phyloP scores from a whole-genome alignment of 176 grass and related monocot genomes.

The Chloris gayana region DNA sequence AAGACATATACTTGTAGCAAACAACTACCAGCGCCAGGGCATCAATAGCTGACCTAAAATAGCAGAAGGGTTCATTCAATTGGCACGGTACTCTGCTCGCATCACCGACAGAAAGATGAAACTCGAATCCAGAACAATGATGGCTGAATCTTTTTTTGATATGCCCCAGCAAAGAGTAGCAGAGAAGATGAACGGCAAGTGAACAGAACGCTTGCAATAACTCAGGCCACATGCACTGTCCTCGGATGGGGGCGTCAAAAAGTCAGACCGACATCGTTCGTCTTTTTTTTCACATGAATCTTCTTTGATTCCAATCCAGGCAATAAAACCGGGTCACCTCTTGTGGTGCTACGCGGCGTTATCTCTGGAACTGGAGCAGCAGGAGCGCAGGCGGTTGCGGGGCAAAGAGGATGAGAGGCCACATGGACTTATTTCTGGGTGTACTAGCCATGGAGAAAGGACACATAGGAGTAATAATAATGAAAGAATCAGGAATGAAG shows the following conservation, averaged over 20 bases:
- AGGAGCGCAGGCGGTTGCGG: background rate
- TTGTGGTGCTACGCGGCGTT: background rate
- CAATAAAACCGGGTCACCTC: conserved; percentile 1
- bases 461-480: background rate
- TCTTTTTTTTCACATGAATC: background rate
- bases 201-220: conserved; percentile 22
- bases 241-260: background rate
- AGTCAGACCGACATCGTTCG: background rate
- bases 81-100: background rate
- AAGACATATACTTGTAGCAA: background rate
- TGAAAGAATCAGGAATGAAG: background rate
- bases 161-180: conserved; percentile 2
- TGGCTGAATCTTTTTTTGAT: conserved; percentile 26
- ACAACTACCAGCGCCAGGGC: background rate
- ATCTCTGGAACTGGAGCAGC: background rate
- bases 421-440: conserved; percentile 7
- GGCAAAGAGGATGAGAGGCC: background rate
- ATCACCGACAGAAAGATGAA: conserved; percentile 8
- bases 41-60: conserved; percentile 15
- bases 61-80: conserved; percentile 4
- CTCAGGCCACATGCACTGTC: conserved; percentile 25
- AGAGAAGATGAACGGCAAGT: conserved; percentile 24
- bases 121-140: conserved; percentile 31
- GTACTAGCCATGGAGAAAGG: conserved; percentile 8
- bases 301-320: conserved; percentile 3